Conservation (phyloP, 805 yeast species). For the Cyberlindnera maritima region DNA sequence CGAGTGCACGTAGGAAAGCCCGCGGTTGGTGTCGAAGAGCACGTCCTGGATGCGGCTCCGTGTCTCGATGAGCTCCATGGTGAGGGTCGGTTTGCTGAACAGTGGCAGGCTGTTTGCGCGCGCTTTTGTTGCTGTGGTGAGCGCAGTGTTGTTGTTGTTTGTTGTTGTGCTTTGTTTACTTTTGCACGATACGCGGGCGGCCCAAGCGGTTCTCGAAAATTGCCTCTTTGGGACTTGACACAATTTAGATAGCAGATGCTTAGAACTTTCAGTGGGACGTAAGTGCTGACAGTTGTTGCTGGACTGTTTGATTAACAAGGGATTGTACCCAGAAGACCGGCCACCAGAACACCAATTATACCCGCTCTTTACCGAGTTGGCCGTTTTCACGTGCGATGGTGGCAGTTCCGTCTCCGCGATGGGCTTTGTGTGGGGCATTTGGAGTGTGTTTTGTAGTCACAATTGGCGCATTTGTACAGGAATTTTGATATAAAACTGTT, state of each 20-base stretch:
- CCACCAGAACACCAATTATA: too few species aligned
- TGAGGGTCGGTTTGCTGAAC: too few species aligned
- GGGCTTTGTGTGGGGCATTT: too few species aligned
- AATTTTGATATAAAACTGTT: too few species aligned
- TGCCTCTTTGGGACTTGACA: slow-evolving; percentile 3
- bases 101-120: too few species aligned
- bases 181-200: not conserved
- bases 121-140: not conserved
- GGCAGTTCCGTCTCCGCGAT: too few species aligned
- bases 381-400: not conserved
- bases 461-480: too few species aligned
- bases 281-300: too few species aligned
- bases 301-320: too few species aligned
- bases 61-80: slow-evolving; percentile 4
- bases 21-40: slow-evolving; percentile 12
- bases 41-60: slow-evolving; percentile 12
- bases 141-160: not conserved
- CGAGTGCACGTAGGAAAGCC: slow-evolving; percentile 12
- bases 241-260: not conserved
- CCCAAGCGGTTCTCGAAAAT: not conserved
- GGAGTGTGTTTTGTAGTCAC: too few species aligned
- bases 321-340: too few species aligned
- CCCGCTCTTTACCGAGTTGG: not conserved
- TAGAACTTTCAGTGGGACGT: too few species aligned
- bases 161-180: slow-evolving; percentile 3